phyloP scores from a whole-genome alignment of 495 filamentous ascomycete species.

The Cercophora newfieldiana region DNA sequence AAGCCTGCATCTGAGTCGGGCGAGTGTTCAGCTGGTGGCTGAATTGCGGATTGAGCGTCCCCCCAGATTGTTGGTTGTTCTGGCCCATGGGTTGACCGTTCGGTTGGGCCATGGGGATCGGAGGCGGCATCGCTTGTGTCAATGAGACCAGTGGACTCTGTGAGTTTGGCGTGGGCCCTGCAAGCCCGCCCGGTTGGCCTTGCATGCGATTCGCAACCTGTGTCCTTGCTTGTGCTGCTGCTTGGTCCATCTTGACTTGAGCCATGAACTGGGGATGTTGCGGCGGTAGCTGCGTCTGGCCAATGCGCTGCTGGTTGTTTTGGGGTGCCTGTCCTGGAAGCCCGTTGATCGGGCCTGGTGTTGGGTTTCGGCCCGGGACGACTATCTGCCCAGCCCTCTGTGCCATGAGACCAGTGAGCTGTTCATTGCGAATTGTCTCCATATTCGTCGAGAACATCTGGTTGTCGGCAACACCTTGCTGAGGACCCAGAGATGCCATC shows the following conservation, averaged over 20 bases:
- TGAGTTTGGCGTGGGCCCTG: conserved; percentile 43
- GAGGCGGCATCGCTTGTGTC: conserved; percentile 49
- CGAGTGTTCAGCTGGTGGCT: conserved; percentile 35
- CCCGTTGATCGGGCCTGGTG: conserved; percentile 42
- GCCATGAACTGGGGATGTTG: conserved; percentile 37
- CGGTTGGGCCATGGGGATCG: conserved; percentile 42
- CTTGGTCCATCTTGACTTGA: conserved; percentile 43
- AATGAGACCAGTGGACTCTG: conserved; percentile 55
- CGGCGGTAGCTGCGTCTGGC: conserved; percentile 41
- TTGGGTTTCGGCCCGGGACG: conserved; percentile 49
- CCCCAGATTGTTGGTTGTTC: conserved; percentile 34
- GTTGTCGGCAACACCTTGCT: conserved; percentile 34
- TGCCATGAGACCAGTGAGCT: conserved; percentile 46
- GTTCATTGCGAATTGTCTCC: conserved; percentile 51
- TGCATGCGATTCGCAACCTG: conserved; percentile 43
- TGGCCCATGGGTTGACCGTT: conserved; percentile 41
- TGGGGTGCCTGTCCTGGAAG: conserved; percentile 37
- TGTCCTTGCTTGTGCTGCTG: conserved; percentile 26
- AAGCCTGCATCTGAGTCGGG: conserved; percentile 18
- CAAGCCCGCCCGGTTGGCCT: conserved; percentile 49
- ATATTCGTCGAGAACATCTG: conserved; percentile 45
- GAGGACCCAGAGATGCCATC: conserved; percentile 38
- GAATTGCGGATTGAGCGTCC: conserved; percentile 34
- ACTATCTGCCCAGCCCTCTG: conserved; percentile 52
- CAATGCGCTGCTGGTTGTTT: conserved; percentile 35